Conservation (phyloP, 202 grass and related monocot species). For the Zoysia matrella region DNA sequence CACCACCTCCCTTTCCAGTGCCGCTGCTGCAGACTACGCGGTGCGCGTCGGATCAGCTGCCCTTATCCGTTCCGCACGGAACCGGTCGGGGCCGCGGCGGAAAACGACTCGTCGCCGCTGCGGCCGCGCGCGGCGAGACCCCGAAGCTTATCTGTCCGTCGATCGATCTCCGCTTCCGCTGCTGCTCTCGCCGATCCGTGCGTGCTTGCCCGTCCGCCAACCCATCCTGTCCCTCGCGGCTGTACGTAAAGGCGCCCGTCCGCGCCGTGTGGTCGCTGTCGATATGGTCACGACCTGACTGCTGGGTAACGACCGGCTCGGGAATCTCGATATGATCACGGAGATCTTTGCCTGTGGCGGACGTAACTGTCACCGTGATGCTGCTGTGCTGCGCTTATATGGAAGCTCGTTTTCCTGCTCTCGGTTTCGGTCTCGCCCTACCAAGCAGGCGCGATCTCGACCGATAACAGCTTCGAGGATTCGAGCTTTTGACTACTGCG, state of each 20-base stretch:
- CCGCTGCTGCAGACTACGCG: too few relatives aligned
- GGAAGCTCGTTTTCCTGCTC: not conserved
- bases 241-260: conserved; percentile 12
- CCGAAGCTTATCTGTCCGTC: conserved; percentile 8
- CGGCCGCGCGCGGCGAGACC: not conserved
- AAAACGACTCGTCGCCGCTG: not conserved
- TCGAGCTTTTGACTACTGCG: not conserved
- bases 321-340: conserved; percentile 22
- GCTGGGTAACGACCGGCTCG: not conserved
- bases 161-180: not conserved
- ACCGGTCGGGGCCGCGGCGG: not conserved
- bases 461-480: too few relatives aligned
- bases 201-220: too few relatives aligned
- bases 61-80: not conserved
- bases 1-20: too few relatives aligned
- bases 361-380: not conserved
- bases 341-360: conserved; percentile 2
- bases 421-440: not conserved
- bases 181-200: not conserved
- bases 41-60: not conserved
- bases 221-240: not conserved
- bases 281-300: not conserved
- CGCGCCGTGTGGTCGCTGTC: too few relatives aligned
- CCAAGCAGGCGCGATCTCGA: not conserved
- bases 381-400: too few relatives aligned